Conservation (phyloP, 2,329 filamentous ascomycete genomes). For the Ascosphaera apis region DNA sequence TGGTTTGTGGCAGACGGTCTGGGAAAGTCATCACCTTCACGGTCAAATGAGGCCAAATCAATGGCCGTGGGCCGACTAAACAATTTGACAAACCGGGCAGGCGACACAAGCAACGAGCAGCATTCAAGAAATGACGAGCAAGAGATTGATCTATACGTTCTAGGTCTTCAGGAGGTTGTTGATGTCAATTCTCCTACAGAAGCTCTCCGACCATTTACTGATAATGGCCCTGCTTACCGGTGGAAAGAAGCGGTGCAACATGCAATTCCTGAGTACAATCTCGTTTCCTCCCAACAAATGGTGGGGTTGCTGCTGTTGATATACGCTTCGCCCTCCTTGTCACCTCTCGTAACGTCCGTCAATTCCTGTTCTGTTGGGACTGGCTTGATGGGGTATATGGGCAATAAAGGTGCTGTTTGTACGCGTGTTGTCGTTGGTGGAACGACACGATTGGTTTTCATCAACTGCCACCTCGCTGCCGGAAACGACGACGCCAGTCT, state of each 20-base stretch:
- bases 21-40: constrained; percentile 22
- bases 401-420: constrained; percentile 81
- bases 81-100: no score
- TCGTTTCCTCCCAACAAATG: constrained; percentile 63
- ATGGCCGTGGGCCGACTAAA: no score
- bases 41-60: constrained; percentile 7
- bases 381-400: constrained; percentile 75
- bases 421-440: constrained; percentile 70
- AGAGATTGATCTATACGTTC: constrained; percentile 68
- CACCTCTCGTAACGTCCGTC: constrained; percentile 52
- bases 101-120: no score
- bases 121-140: no score
- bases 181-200: constrained; percentile 57
- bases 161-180: constrained; percentile 81
- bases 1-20: constrained; percentile 71
- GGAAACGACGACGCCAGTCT: constrained; percentile 55
- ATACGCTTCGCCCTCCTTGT: constrained; percentile 60
- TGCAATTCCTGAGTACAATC: constrained; percentile 50
- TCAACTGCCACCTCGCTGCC: constrained; percentile 80
- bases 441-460: constrained; percentile 67
- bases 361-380: constrained; percentile 71
- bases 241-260: constrained; percentile 61
- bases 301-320: constrained; percentile 65
- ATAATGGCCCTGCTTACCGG: constrained; percentile 45
- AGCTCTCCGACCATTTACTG: constrained; percentile 53